These are phyloP conservation scores for Gaeumannomyces sp. DNA, from an alignment of 2,329 filamentous ascomycete species.

Conservation along the genomic window DNA sequence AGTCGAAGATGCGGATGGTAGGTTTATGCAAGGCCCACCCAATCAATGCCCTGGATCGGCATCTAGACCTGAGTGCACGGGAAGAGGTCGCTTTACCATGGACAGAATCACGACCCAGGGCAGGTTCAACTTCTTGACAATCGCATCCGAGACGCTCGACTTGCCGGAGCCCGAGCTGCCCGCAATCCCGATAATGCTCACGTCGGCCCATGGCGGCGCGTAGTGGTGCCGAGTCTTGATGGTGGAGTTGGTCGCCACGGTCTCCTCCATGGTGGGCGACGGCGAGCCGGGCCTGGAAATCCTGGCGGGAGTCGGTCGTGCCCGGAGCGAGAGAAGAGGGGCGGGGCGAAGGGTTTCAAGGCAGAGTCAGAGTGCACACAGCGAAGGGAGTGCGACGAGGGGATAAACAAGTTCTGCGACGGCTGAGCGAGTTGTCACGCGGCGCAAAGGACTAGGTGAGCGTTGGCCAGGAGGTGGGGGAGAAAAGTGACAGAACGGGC, in stretches of 20 bases:
- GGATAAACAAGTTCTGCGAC: not conserved
- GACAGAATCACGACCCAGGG: constrained; percentile 98
- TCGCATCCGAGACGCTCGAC: constrained; percentile 86
- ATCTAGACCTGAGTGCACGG: not conserved
- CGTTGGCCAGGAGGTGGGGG: not conserved
- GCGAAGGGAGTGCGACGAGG: not conserved
- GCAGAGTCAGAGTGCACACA: not conserved
- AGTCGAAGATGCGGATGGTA: not conserved
- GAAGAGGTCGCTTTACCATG: constrained; percentile 58
- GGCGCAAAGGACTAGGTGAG: not conserved
- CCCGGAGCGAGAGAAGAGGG: not conserved
- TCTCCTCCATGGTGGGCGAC: constrained; percentile 1
- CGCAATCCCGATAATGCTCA: constrained; percentile 93
- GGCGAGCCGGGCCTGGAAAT: not conserved
- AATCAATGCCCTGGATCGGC: not conserved
- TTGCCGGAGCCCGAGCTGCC: constrained; percentile 93
- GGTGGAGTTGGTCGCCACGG: constrained; percentile 28
- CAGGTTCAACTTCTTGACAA: constrained; percentile 81
- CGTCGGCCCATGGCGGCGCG: constrained; percentile 89
- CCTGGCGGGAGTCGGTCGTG: not conserved
- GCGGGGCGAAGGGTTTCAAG: not conserved
- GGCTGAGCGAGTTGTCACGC: not conserved
- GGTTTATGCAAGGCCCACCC: not conserved
- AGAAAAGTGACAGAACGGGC: not conserved
- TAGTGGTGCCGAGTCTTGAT: constrained; percentile 65